Evolutionary conservation across 768 basidiomycete species (phyloP).

Genomic region (Pholiota conissans): DNA sequence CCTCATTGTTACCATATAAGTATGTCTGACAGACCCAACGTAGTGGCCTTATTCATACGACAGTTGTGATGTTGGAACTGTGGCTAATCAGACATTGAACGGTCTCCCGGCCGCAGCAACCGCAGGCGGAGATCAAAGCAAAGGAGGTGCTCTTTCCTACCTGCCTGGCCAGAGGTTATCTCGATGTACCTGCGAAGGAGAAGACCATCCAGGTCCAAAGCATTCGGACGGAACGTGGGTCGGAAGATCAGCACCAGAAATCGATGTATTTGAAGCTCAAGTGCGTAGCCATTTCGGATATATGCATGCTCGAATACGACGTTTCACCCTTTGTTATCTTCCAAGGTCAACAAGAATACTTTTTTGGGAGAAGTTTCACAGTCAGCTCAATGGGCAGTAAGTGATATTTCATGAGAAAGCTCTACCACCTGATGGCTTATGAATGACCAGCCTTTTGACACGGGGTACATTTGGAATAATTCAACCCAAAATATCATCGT

Average conservation of each 20-base stretch:
- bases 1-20: neutral
- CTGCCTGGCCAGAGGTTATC: slow-evolving; percentile 82
- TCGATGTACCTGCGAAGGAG: slow-evolving; percentile 82
- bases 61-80: slow-evolving; percentile 82
- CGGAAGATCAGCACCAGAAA: slow-evolving; percentile 85
- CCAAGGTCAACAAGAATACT: slow-evolving; percentile 45
- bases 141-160: slow-evolving; percentile 57
- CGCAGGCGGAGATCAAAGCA: slow-evolving; percentile 52
- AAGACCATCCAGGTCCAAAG: slow-evolving; percentile 82
- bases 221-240: slow-evolving; percentile 74
- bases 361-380: slow-evolving; percentile 72
- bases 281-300: slow-evolving; percentile 22
- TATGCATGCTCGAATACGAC: neutral
- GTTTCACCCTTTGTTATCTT: neutral
- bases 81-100: slow-evolving; percentile 76
- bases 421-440: neutral
- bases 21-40: neutral
- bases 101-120: slow-evolving; percentile 65
- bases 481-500: slow-evolving; percentile 60
- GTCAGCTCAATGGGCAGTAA: slow-evolving; percentile 79
- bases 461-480: slow-evolving; percentile 68
- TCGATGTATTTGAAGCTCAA: slow-evolving; percentile 89
- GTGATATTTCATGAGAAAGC: slow-evolving; percentile 24
- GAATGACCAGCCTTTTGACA: slow-evolving; percentile 66
- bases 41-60: slow-evolving; percentile 88